Percentiles rank a stretch among this genome's conserved stretches.
phyloP scores from a whole-genome alignment of 2,329 filamentous ascomycete genomes.

The Xylaria sp. region DNA sequence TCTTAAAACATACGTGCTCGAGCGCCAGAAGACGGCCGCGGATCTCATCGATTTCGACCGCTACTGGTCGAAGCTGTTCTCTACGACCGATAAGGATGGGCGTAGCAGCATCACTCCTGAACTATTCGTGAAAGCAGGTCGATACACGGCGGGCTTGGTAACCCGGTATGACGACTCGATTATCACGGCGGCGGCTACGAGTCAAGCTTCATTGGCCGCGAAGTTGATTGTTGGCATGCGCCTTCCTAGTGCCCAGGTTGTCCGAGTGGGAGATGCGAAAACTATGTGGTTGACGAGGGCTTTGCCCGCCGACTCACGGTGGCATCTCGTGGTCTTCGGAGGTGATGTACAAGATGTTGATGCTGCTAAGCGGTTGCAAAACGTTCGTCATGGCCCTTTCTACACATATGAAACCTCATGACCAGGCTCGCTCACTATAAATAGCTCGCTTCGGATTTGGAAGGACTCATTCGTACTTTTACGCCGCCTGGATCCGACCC shows the following conservation, averaged over 20 bases:
- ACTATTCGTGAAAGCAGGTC: constrained; percentile 64
- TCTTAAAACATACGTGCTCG: constrained; percentile 63
- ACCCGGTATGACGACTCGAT: constrained; percentile 65
- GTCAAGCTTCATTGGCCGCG: constrained; percentile 52
- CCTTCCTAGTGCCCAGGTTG: constrained; percentile 67
- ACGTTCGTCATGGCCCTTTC: constrained; percentile 40
- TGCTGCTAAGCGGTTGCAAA: constrained; percentile 44
- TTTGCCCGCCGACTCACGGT: constrained; percentile 56
- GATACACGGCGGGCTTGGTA: constrained; percentile 70
- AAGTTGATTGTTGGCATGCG: constrained; percentile 63
- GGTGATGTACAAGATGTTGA: constrained; percentile 58
- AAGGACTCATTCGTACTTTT: constrained; percentile 50
- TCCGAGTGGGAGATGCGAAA: constrained; percentile 68
- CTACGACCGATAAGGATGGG: constrained; percentile 50
- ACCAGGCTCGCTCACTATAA: constrained; percentile 16
- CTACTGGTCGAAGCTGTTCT: constrained; percentile 64
- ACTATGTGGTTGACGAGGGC: constrained; percentile 63
- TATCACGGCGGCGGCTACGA: constrained; percentile 50
- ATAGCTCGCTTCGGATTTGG: constrained; percentile 41
- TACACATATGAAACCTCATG: not conserved
- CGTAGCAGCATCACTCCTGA: constrained; percentile 56
- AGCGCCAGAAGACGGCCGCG: constrained; percentile 62
- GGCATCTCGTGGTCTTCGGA: constrained; percentile 64
- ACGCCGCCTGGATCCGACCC: constrained; percentile 56
- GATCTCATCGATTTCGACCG: constrained; percentile 71